Base-by-base conservation (phyloP, 1,284 basidiomycete species). In the Singerocomus inundabilis region DNA sequence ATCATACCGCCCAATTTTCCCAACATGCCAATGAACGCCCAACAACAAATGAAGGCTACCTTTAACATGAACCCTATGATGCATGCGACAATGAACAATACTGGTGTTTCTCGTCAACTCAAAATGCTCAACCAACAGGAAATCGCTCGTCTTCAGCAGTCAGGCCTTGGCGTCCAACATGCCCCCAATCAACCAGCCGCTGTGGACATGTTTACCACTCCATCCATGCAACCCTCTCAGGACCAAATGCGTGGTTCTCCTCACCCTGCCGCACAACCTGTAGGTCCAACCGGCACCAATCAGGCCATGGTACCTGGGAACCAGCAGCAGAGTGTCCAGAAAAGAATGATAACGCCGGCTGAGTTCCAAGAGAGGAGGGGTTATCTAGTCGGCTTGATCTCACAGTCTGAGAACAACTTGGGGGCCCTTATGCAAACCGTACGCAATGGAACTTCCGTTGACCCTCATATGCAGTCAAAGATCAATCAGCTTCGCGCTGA, bases 201-300 rank as follows among this genome's bases (percentile, higher is more conserved):
- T 29, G 57, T 61, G 26, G 77, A 75, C 54, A 71, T 75, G 56
- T 79, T 81, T 57, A 51, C 68, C 21, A 64, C 76, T 13, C 61
- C 72, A 16, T 67, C 66, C 25, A 70, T 76, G 61, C 60, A 68
- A 13, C 57, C 64, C 49, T 65, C 72, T 30, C 69, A 70, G 41
- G 70, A 75, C 40, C 74, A 76, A 41, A 67, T 73, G 42, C 77
- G 74, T 24, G 70, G 73, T 5, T 82, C 80, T 11, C 80, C 80
- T 0, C 77, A 77, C 64, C 53, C 64, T 3, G 60, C 65, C 46
- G 41, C 57, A 21, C 65, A 68, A 28, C 30, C 59, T 13, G 48
- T 57, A 5, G 63, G 53, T 16, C 53, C 56, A 5, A 34, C 62
- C 18, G 51, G 56, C 29, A 35, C 49, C 28, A 56, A 47, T 49